A percentile compares a stretch with the other conserved stretches of the same genome.
phyloP scores from a whole-genome alignment of 208 protist species.

The Leishmania guyanensis region DNA sequence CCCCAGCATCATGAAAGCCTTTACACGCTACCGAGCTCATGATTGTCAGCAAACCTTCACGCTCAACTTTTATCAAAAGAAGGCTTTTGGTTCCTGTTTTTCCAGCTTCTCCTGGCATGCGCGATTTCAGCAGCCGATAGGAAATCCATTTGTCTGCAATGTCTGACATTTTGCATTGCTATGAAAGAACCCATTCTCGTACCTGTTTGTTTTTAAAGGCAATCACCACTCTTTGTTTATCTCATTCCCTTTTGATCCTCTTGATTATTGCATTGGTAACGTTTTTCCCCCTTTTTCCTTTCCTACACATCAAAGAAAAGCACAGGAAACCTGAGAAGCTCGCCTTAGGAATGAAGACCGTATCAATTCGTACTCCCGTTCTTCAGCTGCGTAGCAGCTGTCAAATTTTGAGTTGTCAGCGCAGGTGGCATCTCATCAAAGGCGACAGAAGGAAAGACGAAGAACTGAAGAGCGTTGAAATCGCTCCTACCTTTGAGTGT shows the following conservation, averaged over 20 bases:
- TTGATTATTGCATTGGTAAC: neutral
- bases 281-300: neutral
- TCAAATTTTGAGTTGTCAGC: neutral
- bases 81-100: too few species aligned
- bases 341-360: neutral
- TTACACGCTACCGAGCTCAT: neutral
- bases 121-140: neutral
- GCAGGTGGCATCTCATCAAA: conserved; percentile 19
- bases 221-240: neutral
- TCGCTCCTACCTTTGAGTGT: conserved; percentile 29
- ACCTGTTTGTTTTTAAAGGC: too few species aligned
- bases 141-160: neutral
- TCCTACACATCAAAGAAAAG: neutral
- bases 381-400: neutral
- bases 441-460: conserved; percentile 26
- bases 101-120: too few species aligned
- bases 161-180: neutral
- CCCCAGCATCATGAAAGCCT: neutral
- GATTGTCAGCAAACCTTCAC: neutral
- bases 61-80: neutral
- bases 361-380: neutral
- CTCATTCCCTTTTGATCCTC: neutral
- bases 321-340: neutral
- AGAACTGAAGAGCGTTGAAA: conserved; percentile 22
- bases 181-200: neutral